These are phyloP conservation scores for Marasmius sp. DNA, from an alignment of 1,284 basidiomycete species.

Conservation along the genomic window DNA sequence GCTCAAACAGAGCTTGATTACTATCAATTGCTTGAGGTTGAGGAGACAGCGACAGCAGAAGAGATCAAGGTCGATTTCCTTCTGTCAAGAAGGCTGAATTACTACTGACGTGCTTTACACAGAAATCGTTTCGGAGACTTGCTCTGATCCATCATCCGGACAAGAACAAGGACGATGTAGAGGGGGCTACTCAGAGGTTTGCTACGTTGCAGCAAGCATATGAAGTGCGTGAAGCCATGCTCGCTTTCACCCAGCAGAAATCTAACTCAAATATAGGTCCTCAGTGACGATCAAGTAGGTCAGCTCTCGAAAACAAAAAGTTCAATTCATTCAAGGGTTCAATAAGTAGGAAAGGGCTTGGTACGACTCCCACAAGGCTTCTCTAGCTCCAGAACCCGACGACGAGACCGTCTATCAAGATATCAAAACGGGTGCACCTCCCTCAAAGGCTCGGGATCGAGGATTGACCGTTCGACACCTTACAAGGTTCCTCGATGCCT, in stretches of 20 bases:
- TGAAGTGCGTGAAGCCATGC: constrained; percentile 56
- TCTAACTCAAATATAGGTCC: constrained; percentile 49
- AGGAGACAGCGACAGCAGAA: constrained; percentile 79
- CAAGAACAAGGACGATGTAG: constrained; percentile 81
- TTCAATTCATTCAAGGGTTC: constrained; percentile 16
- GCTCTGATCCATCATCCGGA: constrained; percentile 89
- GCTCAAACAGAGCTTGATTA: constrained; percentile 54
- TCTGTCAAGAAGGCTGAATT: constrained; percentile 4
- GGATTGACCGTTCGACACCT: constrained; percentile 84
- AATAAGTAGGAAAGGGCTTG: constrained; percentile 89
- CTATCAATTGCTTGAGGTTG: constrained; percentile 78
- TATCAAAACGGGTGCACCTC: constrained; percentile 71
- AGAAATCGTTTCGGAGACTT: constrained; percentile 82
- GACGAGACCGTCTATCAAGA: constrained; percentile 83
- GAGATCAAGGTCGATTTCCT: constrained; percentile 75
- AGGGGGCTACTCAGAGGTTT: constrained; percentile 88
- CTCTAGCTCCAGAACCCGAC: constrained; percentile 82
- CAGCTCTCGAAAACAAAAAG: background rate
- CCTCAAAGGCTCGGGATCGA: constrained; percentile 70
- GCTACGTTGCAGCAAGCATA: constrained; percentile 92
- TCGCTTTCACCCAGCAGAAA: background rate
- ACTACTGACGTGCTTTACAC: constrained; percentile 5
- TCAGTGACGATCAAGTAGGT: constrained; percentile 89
- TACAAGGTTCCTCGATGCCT: constrained; percentile 82
- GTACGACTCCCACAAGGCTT: constrained; percentile 95